Evolutionary conservation across 2,329 filamentous ascomycete species (phyloP).

Genomic region (Venturia pyrina): DNA sequence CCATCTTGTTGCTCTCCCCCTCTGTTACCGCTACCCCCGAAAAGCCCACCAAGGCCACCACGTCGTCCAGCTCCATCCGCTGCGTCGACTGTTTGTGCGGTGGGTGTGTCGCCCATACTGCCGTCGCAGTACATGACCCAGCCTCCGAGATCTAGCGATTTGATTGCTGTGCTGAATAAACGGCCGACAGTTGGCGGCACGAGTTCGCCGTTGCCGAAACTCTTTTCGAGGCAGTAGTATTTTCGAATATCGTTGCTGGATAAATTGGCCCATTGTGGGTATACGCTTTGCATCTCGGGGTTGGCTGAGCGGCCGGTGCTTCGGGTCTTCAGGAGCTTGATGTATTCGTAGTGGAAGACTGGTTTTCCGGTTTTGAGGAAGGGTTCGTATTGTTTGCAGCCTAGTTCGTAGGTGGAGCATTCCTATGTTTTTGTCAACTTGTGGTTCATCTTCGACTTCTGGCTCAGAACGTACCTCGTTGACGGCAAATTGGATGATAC

Average conservation of each 20-base stretch:
- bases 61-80: neutral
- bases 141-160: slow-evolving; percentile 53
- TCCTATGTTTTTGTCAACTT: slow-evolving; percentile 25
- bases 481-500: slow-evolving; percentile 53
- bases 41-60: too few species aligned
- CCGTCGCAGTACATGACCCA: slow-evolving; percentile 50
- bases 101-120: neutral
- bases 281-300: slow-evolving; percentile 18
- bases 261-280: slow-evolving; percentile 18
- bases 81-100: slow-evolving; percentile 18
- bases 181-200: neutral
- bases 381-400: slow-evolving; percentile 42
- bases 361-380: slow-evolving; percentile 55
- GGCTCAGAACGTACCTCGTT: slow-evolving; percentile 39
- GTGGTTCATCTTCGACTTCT: slow-evolving; percentile 47
- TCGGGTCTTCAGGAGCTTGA: slow-evolving; percentile 6
- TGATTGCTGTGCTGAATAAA: slow-evolving; percentile 47
- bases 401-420: slow-evolving; percentile 52
- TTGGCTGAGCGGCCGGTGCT: neutral
- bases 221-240: slow-evolving; percentile 1
- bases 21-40: too few species aligned
- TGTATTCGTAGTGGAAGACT: slow-evolving; percentile 64
- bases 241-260: slow-evolving; percentile 18
- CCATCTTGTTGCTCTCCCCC: neutral
- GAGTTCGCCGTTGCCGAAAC: neutral